Base-by-base conservation (phyloP, 441 rosid species). In the Brassica hybrid region DNA sequence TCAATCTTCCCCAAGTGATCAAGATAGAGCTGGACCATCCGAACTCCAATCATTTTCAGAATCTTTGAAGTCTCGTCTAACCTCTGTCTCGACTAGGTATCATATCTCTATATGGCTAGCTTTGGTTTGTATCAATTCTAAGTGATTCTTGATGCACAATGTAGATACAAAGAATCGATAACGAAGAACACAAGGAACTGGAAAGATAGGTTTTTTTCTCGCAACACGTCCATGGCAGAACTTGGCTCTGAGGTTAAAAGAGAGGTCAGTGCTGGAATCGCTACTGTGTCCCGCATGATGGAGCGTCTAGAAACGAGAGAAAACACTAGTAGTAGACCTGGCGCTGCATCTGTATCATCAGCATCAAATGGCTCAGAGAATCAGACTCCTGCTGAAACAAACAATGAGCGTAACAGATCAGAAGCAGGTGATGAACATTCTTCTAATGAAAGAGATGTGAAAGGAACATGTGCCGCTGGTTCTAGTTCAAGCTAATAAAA, bases 1-100 rank as follows among this genome's bases (percentile, higher is more conserved):
- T 80, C 92, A 85, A 54, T 85, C 88, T 76, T 87, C 91, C 58
- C 86, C 86, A 65, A 87, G 72, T 81, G 83, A 76, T 82, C 94
- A 90, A 81, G 96, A 93, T 56, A 86, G 86, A 83, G 96, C 93
- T 17, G 98, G 97, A 71, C 94, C 94, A 58, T 94, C 98, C 1
- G 97, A 93, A 21, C 71, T 84, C 38, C 96, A 88, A 30, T 89
- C 97, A 27, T 92, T 94, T 82, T 92, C 97, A 30, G 98, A 94
- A 36, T 87, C 97, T 57, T 58, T 93, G 5, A 91, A 90, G 80
- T 91, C 97, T 27, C 89, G 93, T 23, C 73, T 90, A 41, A 90
- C 81, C 81, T 89, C 94, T 36, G 88, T 90, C 72, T 94, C 99
- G 65, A 81, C 76, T 16, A 91, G 97, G 99, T 93, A 82, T 67